Percentiles rank a stretch among this genome's conserved stretches.
These are phyloP conservation scores for Camellia lanceoleosa DNA, from an alignment of 148 eudicot species.

Conservation along the genomic window DNA sequence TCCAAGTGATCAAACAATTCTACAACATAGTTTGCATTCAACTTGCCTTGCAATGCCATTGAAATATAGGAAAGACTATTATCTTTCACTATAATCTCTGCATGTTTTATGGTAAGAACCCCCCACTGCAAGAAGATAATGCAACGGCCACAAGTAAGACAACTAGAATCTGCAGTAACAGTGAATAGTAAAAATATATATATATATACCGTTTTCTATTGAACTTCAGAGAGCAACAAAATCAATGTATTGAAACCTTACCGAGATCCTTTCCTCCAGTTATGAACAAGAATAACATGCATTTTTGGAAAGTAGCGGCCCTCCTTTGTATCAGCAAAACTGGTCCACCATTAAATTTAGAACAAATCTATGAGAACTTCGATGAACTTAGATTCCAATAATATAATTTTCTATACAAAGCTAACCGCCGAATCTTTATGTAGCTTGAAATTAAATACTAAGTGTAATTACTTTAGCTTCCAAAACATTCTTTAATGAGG, in stretches of 20 bases:
- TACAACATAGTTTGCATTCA: not conserved
- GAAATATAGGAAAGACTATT: conserved; percentile 69
- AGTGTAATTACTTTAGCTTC: no score
- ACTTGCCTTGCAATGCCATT: conserved; percentile 82
- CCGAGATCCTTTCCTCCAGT: conserved; percentile 99
- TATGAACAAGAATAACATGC: conserved; percentile 63
- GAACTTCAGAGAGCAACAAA: not conserved
- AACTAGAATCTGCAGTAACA: not conserved
- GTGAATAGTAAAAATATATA: not conserved
- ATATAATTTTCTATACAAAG: not conserved
- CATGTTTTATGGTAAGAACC: conserved; percentile 83
- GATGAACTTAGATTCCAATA: not conserved
- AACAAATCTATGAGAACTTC: not conserved
- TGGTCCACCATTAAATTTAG: conserved; percentile 28
- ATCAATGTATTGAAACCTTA: conserved; percentile 11
- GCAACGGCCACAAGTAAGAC: conserved; percentile 17
- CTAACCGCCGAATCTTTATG: no score
- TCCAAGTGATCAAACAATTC: not conserved
- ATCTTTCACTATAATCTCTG: conserved; percentile 67
- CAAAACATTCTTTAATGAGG: no score
- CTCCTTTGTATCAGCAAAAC: conserved; percentile 90
- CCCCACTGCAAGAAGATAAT: conserved; percentile 68
- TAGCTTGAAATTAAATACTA: no score
- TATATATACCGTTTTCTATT: not conserved
- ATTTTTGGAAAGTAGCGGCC: conserved; percentile 91